phyloP scores from a whole-genome alignment of 148 eudicot species.

The Spergularia bocconei region DNA sequence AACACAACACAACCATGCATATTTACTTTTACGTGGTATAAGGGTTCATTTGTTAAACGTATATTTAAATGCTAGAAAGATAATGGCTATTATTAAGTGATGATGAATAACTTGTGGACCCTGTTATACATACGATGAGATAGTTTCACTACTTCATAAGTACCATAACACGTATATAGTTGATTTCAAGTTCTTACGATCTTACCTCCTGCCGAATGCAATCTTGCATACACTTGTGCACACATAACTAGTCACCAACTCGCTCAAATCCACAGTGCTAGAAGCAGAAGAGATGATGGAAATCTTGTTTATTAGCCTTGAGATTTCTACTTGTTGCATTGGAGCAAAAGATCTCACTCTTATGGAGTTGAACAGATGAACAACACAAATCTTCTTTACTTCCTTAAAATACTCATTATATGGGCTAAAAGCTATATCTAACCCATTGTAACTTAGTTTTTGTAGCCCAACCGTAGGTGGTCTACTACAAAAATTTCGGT shows the following conservation, averaged over 20 bases:
- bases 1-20: background rate
- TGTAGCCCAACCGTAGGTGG: slow-evolving; percentile 5
- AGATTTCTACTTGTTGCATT: slow-evolving; percentile 23
- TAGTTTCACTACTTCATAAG: too few relatives aligned
- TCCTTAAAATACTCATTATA: slow-evolving; percentile 26
- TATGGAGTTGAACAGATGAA: slow-evolving; percentile 29
- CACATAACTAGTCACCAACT: background rate
- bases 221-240: slow-evolving; percentile 1
- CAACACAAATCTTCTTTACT: slow-evolving; percentile 20
- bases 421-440: slow-evolving; percentile 19
- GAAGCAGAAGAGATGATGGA: slow-evolving; percentile 1
- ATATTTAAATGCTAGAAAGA: too few relatives aligned
- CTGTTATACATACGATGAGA: too few relatives aligned
- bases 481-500: slow-evolving; percentile 24
- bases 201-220: slow-evolving; percentile 2
- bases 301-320: slow-evolving; percentile 19
- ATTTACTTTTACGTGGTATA: too few relatives aligned
- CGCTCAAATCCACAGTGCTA: background rate
- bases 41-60: too few relatives aligned
- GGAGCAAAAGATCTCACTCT: slow-evolving; percentile 27
- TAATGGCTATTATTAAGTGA: too few relatives aligned
- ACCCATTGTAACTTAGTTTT: slow-evolving; percentile 28
- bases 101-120: too few relatives aligned
- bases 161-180: too few relatives aligned
- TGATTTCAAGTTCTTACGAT: background rate